Conservation (phyloP, 1,284 basidiomycete genomes). For the Boletus semigastroideus region DNA sequence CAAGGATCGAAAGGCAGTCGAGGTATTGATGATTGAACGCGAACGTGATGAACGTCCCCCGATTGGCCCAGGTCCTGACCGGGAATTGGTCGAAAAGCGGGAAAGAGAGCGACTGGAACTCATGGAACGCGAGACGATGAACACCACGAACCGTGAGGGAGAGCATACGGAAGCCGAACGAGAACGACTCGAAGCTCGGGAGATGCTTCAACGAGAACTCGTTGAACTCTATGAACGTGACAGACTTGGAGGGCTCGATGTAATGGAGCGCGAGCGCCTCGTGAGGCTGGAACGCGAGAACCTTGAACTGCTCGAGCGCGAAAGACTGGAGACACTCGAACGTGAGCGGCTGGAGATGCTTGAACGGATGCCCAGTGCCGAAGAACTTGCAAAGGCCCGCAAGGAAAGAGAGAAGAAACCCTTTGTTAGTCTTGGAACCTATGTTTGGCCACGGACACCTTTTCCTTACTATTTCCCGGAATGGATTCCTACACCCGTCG, state of each 20-base stretch:
- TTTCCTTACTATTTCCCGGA: slow-evolving; percentile 51
- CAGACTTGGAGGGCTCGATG: slow-evolving; percentile 29
- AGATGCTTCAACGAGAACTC: slow-evolving; percentile 30
- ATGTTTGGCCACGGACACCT: slow-evolving; percentile 53
- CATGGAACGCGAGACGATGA: slow-evolving; percentile 24
- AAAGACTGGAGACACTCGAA: slow-evolving; percentile 29
- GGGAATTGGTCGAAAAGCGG: slow-evolving; percentile 20
- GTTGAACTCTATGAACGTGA: slow-evolving; percentile 31
- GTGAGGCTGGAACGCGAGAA: slow-evolving; percentile 27
- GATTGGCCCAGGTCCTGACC: slow-evolving; percentile 15
- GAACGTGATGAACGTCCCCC: slow-evolving; percentile 25
- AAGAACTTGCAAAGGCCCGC: slow-evolving; percentile 31
- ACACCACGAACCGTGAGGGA: slow-evolving; percentile 17
- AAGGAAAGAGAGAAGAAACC: slow-evolving; percentile 37
- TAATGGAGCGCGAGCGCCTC: slow-evolving; percentile 28
- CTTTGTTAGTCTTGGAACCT: slow-evolving; percentile 59
- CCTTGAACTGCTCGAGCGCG: slow-evolving; percentile 30
- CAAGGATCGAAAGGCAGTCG: slow-evolving; percentile 22
- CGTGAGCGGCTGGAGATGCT: slow-evolving; percentile 33
- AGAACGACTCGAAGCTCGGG: slow-evolving; percentile 28
- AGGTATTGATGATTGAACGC: slow-evolving; percentile 14
- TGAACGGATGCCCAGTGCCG: slow-evolving; percentile 34
- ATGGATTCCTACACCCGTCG: slow-evolving; percentile 30
- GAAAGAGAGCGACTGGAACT: slow-evolving; percentile 27
- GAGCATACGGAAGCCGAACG: slow-evolving; percentile 27